These are phyloP conservation scores for Orbilia quercus DNA, from an alignment of 2,329 filamentous ascomycete species.

Conservation along the genomic window DNA sequence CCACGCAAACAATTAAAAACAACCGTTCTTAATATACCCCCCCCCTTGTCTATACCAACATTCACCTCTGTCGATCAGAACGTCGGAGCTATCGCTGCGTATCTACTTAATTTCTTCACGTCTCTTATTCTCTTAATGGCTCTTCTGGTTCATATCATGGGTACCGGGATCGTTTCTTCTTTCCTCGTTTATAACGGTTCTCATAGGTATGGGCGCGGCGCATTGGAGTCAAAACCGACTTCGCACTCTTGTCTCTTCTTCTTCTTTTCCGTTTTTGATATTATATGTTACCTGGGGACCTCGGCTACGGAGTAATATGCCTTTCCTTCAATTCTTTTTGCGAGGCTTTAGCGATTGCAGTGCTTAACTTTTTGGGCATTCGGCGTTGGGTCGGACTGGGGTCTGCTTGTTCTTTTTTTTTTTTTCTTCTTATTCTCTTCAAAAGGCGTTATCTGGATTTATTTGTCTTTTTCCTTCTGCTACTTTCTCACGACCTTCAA, in stretches of 20 bases:
- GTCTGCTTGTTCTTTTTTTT: slow-evolving; percentile 17
- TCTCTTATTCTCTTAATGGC: slow-evolving; percentile 49
- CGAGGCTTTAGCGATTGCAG: slow-evolving; percentile 54
- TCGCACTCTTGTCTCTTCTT: slow-evolving; percentile 23
- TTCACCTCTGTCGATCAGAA: slow-evolving; percentile 51
- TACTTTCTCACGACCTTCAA: slow-evolving; percentile 47
- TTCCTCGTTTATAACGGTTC: slow-evolving; percentile 47
- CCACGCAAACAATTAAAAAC: slow-evolving; percentile 13
- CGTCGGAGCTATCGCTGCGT: slow-evolving; percentile 40
- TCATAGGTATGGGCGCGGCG: slow-evolving; percentile 54
- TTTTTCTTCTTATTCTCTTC: slow-evolving; percentile 4
- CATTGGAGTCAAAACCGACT: slow-evolving; percentile 45
- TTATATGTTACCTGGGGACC: slow-evolving; percentile 33
- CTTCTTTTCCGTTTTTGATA: slow-evolving; percentile 23
- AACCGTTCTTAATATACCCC: slow-evolving; percentile 30
- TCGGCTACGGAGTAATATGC: slow-evolving; percentile 52
- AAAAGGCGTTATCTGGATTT: slow-evolving; percentile 43
- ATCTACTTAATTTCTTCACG: slow-evolving; percentile 57
- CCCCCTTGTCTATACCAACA: slow-evolving; percentile 43
- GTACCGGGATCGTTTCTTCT: slow-evolving; percentile 45
- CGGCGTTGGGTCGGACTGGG: slow-evolving; percentile 47
- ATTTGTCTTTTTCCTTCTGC: slow-evolving; percentile 9
- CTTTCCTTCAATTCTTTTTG: slow-evolving; percentile 39
- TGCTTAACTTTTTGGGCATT: slow-evolving; percentile 51
- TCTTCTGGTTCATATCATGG: slow-evolving; percentile 58